Evolutionary conservation across 768 basidiomycete species (phyloP), one percentile per base, ranked within the genome.

Genomic region (Pleurotus citrinopileatus): DNA sequence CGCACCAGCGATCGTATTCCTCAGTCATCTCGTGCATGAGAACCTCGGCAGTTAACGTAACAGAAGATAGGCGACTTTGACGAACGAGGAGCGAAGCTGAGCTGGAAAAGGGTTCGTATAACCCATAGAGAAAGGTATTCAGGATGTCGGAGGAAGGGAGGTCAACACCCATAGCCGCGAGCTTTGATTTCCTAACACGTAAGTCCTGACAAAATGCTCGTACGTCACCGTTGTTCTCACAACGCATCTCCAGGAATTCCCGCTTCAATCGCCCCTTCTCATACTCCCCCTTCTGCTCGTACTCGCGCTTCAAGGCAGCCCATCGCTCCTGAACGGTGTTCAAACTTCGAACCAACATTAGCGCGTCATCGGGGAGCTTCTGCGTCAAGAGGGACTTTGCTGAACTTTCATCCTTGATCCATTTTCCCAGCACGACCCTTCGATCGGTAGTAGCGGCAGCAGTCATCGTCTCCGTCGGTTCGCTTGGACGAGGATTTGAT

Each of bases 21-120:
- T 63, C 60, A 10, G 54, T 51, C 26, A 61, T 53, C 1, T 44
- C 29, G 22, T 20, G 12, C 19, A 61, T 60, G 29, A 60, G 50
- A 20, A 29, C 36, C 15, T 54, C 44, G 26, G 58, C 52, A 1
- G 29, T 25, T 12, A 56, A 23, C 19, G 42, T 54, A 13, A 17
- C 52, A n/a, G 37, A 28, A 29, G 48, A 15, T 28, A 34, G 32
- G n/a, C 40, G 29, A 46, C 26, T 20, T 27, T 13, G 25, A 23
- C 46, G 34, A 57, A 42, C 26, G 19, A 38, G 10, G 29, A 32
- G 1, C 38, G 55, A 54, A 23, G 60, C 53, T 20, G 54, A 59
- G 20, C 10, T 22, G 36, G 59, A n/a, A 28, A 58, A 12, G 27
- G 52, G 47, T 27, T 45, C 25, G 12, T 55, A 55, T 6, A 53